Evolutionary conservation across 2,329 filamentous ascomycete genomes (phyloP), one percentile per base, ranked within the genome.

Genomic region (Fusarium drepaniforme): DNA sequence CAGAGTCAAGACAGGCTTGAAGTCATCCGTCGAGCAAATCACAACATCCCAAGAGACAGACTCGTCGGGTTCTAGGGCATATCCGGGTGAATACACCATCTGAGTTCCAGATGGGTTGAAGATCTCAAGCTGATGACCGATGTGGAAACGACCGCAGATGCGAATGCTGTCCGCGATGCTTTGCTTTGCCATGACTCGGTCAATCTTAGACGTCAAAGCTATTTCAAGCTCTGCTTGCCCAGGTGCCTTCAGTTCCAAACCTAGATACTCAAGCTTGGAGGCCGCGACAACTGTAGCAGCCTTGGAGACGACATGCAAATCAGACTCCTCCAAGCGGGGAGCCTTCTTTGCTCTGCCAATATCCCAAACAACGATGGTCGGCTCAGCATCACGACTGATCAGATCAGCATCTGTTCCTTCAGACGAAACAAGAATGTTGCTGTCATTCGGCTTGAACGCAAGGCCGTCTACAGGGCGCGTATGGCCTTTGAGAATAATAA

Each of bases 311-410:
- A 15, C 35, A 3, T 53, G 33, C 6, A 4, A 1, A 8, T 44
- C 4, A 33, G 15, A 9, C 8, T 18, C 25, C 9, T 12, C 21
- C 13, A 37, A 23, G 8, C 30, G 13, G 2, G 23, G 25, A 6
- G 13, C 18, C 18, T 74, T 49, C 8, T 28, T 40, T 0, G 49
- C 49, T 33, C 51, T 42, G 38, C 69, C 57, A 0, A 74, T 57
- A 3, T 69, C 25, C 72, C 72, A 75, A 2, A 75, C 40, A 15
- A 72, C 66, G 11, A 66, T 69, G 8, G 51, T 67, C 6, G 68
- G 35, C 16, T 57, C 8, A 2, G 33, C 35, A 5, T 15, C 30
- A 33, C 15, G 7, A 8, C 25, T 21, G 18, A 6, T 12, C 9
- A 18, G 16, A 7, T 40, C 61, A 16, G 46, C 37, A 4, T 59